A percentile compares a stretch with the other conserved stretches of the same genome.
Evolutionary conservation across 2,329 filamentous ascomycete species (phyloP).

Genomic region (Clarireedia homoeocarpa): DNA sequence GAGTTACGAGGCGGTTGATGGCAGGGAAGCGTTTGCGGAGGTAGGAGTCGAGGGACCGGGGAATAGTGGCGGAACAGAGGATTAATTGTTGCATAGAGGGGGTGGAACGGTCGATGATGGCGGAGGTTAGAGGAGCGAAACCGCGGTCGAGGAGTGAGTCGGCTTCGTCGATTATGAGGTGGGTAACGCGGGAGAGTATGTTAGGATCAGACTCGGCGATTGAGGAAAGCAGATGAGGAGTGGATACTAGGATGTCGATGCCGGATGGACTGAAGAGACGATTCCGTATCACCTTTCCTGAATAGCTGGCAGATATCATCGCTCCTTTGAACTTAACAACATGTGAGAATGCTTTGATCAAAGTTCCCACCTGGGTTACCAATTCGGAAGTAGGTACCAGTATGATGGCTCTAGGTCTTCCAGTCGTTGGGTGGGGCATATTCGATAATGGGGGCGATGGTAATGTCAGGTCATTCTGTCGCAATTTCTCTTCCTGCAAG

Average conservation of each 20-base stretch:
- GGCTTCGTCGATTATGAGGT: slow-evolving; percentile 89
- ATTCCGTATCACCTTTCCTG: slow-evolving; percentile 71
- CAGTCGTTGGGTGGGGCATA: slow-evolving; percentile 64
- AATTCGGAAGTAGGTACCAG: slow-evolving; percentile 90
- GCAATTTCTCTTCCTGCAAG: slow-evolving; percentile 46
- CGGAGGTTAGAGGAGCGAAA: slow-evolving; percentile 75
- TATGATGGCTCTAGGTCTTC: slow-evolving; percentile 74
- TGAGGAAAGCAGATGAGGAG: slow-evolving; percentile 80
- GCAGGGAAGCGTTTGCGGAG: slow-evolving; percentile 76
- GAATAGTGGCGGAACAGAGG: slow-evolving; percentile 94
- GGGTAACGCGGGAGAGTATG: slow-evolving; percentile 81
- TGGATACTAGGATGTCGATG: slow-evolving; percentile 79
- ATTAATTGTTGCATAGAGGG: slow-evolving; percentile 81
- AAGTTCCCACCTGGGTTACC: slow-evolving; percentile 73
- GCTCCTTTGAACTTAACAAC: slow-evolving; percentile 79
- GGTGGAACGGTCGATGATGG: slow-evolving; percentile 71
- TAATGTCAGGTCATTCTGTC: slow-evolving; percentile 53
- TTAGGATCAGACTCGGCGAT: slow-evolving; percentile 88
- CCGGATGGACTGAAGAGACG: slow-evolving; percentile 74
- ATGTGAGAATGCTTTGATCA: slow-evolving; percentile 79
- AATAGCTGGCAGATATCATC: slow-evolving; percentile 70
- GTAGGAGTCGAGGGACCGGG: slow-evolving; percentile 77
- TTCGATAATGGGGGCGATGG: slow-evolving; percentile 49
- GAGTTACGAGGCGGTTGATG: slow-evolving; percentile 81
- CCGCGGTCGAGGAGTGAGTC: slow-evolving; percentile 93